These are phyloP conservation scores for Protomyces inundatus DNA, from an alignment of 1,139 yeast species.

Conservation along the genomic window DNA sequence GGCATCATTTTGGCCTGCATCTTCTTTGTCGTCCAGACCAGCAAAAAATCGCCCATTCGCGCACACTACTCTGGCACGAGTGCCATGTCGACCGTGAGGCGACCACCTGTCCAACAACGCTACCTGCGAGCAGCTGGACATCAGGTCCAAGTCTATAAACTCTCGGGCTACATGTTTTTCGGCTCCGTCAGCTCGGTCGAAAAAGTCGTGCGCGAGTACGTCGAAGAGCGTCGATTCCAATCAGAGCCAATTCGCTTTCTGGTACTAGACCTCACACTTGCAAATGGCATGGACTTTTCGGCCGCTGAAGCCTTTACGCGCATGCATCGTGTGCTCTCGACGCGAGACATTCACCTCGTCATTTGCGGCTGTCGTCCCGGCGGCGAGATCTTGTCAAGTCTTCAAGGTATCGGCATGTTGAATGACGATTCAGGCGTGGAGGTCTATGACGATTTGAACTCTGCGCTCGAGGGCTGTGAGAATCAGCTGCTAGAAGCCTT, in stretches of 20 bases:
- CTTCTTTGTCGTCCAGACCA: constrained; percentile 86
- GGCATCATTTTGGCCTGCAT: constrained; percentile 89
- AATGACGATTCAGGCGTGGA: constrained; percentile 45
- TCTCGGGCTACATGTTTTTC: constrained; percentile 84
- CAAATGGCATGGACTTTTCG: constrained; percentile 79
- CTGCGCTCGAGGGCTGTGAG: constrained; percentile 95
- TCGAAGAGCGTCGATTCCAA: constrained; percentile 48
- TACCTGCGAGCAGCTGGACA: constrained; percentile 81
- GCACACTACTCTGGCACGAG: constrained; percentile 82
- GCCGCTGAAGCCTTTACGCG: constrained; percentile 95
- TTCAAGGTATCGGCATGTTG: constrained; percentile 70
- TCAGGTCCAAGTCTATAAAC: constrained; percentile 79
- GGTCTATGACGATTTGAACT: constrained; percentile 68
- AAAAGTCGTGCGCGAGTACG: constrained; percentile 56
- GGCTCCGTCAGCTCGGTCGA: constrained; percentile 95
- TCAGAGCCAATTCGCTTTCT: constrained; percentile 65
- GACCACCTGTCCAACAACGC: constrained; percentile 86
- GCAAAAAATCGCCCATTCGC: constrained; percentile 72
- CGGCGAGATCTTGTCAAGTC: constrained; percentile 54
- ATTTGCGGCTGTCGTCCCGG: constrained; percentile 74
- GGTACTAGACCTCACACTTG: constrained; percentile 78
- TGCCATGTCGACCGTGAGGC: constrained; percentile 84
- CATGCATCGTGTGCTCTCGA: constrained; percentile 69
- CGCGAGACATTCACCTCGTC: constrained; percentile 64
- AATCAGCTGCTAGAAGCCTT: constrained; percentile 75